These are phyloP conservation scores for Tremellales sp. DNA, from an alignment of 1,284 basidiomycete species.

Conservation along the genomic window DNA sequence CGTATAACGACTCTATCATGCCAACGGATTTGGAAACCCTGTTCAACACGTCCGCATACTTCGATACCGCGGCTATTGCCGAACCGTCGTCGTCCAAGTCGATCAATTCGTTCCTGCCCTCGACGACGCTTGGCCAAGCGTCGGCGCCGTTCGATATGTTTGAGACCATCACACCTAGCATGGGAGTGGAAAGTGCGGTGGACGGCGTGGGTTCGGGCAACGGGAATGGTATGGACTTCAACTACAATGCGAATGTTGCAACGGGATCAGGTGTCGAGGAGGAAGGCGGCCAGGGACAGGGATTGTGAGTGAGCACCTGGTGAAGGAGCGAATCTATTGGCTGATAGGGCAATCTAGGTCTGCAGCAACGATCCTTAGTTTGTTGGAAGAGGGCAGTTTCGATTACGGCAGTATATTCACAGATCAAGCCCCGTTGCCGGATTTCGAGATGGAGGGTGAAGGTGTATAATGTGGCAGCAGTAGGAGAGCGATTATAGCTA, in stretches of 20 bases:
- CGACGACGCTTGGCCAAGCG: constrained; percentile 25
- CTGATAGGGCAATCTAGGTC: constrained; percentile 31
- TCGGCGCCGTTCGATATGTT: constrained; percentile 31
- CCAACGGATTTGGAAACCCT: constrained; percentile 37
- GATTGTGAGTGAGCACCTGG: constrained; percentile 21
- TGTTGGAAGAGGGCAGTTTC: constrained; percentile 48
- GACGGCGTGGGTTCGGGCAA: neutral
- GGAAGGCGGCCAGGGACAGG: constrained; percentile 34
- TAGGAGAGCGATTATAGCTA: neutral
- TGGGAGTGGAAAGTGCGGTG: constrained; percentile 2
- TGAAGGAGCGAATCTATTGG: neutral
- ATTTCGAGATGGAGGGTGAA: constrained; percentile 7
- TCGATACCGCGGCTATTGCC: constrained; percentile 15
- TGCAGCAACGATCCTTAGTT: constrained; percentile 45
- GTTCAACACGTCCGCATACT: constrained; percentile 46
- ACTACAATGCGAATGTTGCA: constrained; percentile 2
- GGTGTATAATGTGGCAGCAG: too few relatives aligned
- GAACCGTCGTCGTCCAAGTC: neutral
- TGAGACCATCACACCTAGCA: constrained; percentile 35
- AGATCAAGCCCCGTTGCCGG: constrained; percentile 37
- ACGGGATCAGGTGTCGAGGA: constrained; percentile 27
- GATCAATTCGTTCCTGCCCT: constrained; percentile 6
- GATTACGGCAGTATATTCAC: constrained; percentile 47
- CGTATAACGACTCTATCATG: neutral
- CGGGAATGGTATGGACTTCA: constrained; percentile 1